Percentiles rank a stretch among this genome's conserved stretches.
Evolutionary conservation across 2,329 filamentous ascomycete genomes (phyloP).

Genomic region (Ophiostoma himal-ulmi): DNA sequence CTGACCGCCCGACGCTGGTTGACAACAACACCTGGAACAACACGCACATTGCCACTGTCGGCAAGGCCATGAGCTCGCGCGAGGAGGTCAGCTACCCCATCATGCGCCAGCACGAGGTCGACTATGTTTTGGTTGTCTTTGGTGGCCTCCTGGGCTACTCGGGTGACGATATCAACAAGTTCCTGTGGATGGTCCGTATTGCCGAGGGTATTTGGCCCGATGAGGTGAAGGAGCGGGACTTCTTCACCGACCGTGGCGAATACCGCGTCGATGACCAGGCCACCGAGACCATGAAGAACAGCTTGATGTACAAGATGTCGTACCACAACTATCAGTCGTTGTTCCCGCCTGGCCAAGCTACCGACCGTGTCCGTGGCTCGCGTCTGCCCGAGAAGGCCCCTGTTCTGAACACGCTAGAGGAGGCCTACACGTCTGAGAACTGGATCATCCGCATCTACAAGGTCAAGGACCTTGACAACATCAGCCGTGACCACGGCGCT

Average conservation of each 20-base stretch:
- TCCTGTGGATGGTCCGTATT: conserved; percentile 99
- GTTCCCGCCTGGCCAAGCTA: conserved; percentile 85
- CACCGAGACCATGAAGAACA: conserved; percentile 97
- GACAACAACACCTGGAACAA: conserved; percentile 99
- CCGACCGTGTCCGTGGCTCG: conserved; percentile 79
- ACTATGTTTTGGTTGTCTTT: conserved; percentile 97
- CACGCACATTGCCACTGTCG: conserved; percentile 97
- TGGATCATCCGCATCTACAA: conserved; percentile 99
- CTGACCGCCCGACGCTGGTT: conserved; percentile 89
- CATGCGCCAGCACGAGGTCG: conserved; percentile 96
- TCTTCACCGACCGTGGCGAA: conserved; percentile 89
- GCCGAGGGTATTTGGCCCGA: conserved; percentile 99
- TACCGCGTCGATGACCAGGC: conserved; percentile 92
- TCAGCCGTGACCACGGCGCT: conserved; percentile 77
- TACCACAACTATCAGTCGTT: conserved; percentile 95
- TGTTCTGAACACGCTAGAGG: conserved; percentile 80
- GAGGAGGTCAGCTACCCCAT: conserved; percentile 99
- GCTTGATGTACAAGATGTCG: conserved; percentile 99
- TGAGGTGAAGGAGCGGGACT: conserved; percentile 93
- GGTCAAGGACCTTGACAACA: conserved; percentile 96
- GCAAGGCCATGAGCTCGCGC: conserved; percentile 95
- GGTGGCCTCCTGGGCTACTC: conserved; percentile 94
- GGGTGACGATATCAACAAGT: conserved; percentile 99
- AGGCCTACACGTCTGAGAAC: conserved; percentile 98
- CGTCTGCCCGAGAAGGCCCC: conserved; percentile 79